These are phyloP conservation scores for Cyphellophora europaea DNA, from an alignment of 2,329 filamentous ascomycete genomes.

Conservation along the genomic window DNA sequence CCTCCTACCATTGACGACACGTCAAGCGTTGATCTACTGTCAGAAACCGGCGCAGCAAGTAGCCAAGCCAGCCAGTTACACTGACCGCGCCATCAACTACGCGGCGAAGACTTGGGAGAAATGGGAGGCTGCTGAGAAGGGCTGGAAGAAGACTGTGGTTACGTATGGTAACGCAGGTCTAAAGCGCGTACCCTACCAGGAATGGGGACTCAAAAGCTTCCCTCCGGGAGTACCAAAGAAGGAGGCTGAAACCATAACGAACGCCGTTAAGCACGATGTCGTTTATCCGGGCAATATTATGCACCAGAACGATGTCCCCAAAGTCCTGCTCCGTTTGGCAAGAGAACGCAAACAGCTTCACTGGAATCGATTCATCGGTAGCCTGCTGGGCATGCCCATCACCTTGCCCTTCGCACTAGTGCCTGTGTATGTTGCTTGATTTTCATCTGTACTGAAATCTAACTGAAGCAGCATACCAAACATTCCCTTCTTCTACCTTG, in stretches of 20 bases:
- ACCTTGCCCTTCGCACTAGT: conserved; percentile 73
- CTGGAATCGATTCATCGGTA: conserved; percentile 67
- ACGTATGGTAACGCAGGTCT: conserved; percentile 78
- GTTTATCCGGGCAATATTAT: conserved; percentile 68
- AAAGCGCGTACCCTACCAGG: conserved; percentile 83
- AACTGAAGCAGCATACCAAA: conserved; percentile 62
- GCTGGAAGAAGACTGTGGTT: conserved; percentile 84
- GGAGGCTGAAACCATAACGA: conserved; percentile 53
- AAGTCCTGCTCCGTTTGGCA: conserved; percentile 60
- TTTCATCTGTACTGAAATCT: conserved; percentile 8
- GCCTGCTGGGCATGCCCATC: conserved; percentile 72
- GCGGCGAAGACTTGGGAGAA: conserved; percentile 69
- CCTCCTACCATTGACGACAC: conserved; percentile 84
- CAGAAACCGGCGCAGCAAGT: conserved; percentile 58
- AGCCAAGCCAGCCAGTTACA: conserved; percentile 31
- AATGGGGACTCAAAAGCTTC: conserved; percentile 96
- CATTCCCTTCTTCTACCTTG: conserved; percentile 91
- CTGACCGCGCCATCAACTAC: conserved; percentile 62
- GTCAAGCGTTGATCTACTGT: conserved; percentile 85
- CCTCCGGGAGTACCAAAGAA: conserved; percentile 66
- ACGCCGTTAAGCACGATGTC: conserved; percentile 59
- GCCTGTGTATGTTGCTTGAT: conserved; percentile 58
- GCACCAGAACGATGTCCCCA: conserved; percentile 51
- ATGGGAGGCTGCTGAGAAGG: conserved; percentile 76
- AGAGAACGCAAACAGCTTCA: conserved; percentile 75